phyloP scores from a whole-genome alignment of 1,139 yeast genomes.

The Yamadazyma songkhlaensis region DNA sequence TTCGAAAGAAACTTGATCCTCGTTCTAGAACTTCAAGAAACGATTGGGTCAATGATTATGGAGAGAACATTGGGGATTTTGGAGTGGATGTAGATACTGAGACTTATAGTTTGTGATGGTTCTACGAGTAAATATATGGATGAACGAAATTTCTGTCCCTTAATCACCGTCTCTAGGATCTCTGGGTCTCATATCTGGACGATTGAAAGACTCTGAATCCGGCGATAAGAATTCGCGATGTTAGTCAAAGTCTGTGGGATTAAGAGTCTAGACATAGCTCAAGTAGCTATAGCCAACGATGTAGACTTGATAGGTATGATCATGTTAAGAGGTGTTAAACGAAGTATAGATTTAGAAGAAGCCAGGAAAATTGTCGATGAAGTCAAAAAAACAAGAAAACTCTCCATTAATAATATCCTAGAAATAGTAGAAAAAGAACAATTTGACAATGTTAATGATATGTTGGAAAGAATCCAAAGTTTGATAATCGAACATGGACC shows the following conservation, averaged over 20 bases:
- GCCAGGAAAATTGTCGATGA: slow-evolving; percentile 54
- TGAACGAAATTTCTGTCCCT: too few relatives aligned
- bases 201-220: too few relatives aligned
- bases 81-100: slow-evolving; percentile 84
- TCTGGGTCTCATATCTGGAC: too few relatives aligned
- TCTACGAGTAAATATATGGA: too few relatives aligned
- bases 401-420: slow-evolving; percentile 20
- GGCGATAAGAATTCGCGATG: too few relatives aligned
- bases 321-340: slow-evolving; percentile 73
- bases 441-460: slow-evolving; percentile 23
- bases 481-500: slow-evolving; percentile 56
- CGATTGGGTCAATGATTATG: slow-evolving; percentile 75
- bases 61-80: slow-evolving; percentile 77
- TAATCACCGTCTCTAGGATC: too few relatives aligned
- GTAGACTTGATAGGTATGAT: slow-evolving; percentile 84
- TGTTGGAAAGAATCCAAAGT: slow-evolving; percentile 30
- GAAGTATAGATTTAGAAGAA: slow-evolving; percentile 58
- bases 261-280: slow-evolving; percentile 64
- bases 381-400: slow-evolving; percentile 22
- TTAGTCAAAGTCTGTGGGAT: slow-evolving; percentile 83
- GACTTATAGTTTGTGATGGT: slow-evolving; percentile 11
- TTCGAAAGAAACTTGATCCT: slow-evolving; percentile 29
- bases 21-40: slow-evolving; percentile 29
- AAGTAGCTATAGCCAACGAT: slow-evolving; percentile 61
- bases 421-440: slow-evolving; percentile 13